Evolutionary conservation across 768 basidiomycete species (phyloP).

Genomic region (Amanita phalloides): DNA sequence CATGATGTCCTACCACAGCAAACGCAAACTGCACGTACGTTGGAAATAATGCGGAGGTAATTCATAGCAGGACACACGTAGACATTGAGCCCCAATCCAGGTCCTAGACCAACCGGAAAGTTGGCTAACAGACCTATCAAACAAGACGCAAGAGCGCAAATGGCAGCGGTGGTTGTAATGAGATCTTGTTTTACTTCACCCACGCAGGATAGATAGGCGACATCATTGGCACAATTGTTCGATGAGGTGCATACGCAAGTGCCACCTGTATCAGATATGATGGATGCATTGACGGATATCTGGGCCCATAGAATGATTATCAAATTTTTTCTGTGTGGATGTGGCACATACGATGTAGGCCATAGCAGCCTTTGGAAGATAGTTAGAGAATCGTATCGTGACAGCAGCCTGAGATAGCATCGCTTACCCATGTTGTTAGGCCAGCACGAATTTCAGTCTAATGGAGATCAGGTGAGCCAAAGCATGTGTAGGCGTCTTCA

Average conservation of each 20-base stretch:
- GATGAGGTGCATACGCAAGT: conserved; percentile 63
- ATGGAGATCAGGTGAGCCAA: background rate
- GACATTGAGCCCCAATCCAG: conserved; percentile 75
- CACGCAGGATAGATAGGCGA: conserved; percentile 44
- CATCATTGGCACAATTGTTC: conserved; percentile 44
- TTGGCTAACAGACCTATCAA: conserved; percentile 82
- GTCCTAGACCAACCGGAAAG: conserved; percentile 80
- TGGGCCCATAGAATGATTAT: conserved; percentile 13
- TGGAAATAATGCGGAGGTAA: background rate
- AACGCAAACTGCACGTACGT: conserved; percentile 56
- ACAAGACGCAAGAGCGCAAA: conserved; percentile 63
- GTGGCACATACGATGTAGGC: conserved; percentile 60
- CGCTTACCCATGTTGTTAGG: conserved; percentile 67
- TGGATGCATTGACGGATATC: conserved; percentile 82
- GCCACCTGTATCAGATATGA: conserved; percentile 68
- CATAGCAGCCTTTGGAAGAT: conserved; percentile 52
- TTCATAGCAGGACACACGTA: conserved; percentile 39
- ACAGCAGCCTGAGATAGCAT: background rate
- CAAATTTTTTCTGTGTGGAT: background rate
- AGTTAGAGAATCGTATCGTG: background rate
- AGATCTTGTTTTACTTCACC: conserved; percentile 61
- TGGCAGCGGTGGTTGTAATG: conserved; percentile 73
- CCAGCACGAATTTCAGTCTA: conserved; percentile 76
- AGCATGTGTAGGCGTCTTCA: background rate
- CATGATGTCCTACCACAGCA: conserved; percentile 80